A percentile compares a stretch with the other conserved stretches of the same genome.
Conservation (phyloP, 495 filamentous ascomycete species). For the Xanthoparmelia taractica region DNA sequence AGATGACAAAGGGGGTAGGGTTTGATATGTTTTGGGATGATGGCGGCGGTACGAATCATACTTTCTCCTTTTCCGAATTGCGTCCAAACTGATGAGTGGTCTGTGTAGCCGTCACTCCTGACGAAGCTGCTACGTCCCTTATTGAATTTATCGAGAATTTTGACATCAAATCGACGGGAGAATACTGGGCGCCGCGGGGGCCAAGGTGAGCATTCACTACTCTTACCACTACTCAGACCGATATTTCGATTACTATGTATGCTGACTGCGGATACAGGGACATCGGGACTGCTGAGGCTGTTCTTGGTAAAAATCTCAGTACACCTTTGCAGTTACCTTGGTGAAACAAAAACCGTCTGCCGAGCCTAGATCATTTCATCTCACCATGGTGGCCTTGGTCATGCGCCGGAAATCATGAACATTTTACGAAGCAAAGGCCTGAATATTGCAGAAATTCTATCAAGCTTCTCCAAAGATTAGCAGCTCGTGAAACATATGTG, state of each 20-base stretch:
- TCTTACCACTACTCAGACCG: neutral
- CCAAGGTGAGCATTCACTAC: constrained; percentile 40
- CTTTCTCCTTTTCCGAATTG: no score
- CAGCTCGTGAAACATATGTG: no score
- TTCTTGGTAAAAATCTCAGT: constrained; percentile 52
- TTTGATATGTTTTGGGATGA: constrained; percentile 65
- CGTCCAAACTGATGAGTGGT: neutral
- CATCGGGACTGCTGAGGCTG: constrained; percentile 59
- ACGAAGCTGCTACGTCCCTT: constrained; percentile 57
- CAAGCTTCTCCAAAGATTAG: no score
- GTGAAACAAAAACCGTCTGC: constrained; percentile 34
- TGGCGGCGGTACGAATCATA: constrained; percentile 48
- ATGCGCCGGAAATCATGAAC: no score
- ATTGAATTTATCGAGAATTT: constrained; percentile 54
- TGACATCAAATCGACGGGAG: constrained; percentile 56
- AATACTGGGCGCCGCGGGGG: constrained; percentile 67
- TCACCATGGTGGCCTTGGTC: neutral
- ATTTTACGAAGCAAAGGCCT: no score
- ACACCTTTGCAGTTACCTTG: constrained; percentile 64
- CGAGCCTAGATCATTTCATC: neutral
- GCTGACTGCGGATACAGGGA: constrained; percentile 39
- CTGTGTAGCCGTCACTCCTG: constrained; percentile 53
- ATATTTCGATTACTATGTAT: constrained; percentile 1
- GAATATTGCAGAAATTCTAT: no score
- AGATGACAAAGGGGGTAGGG: constrained; percentile 62